Conservation (phyloP, 2,329 filamentous ascomycete species). For the Boeremia exigua region DNA sequence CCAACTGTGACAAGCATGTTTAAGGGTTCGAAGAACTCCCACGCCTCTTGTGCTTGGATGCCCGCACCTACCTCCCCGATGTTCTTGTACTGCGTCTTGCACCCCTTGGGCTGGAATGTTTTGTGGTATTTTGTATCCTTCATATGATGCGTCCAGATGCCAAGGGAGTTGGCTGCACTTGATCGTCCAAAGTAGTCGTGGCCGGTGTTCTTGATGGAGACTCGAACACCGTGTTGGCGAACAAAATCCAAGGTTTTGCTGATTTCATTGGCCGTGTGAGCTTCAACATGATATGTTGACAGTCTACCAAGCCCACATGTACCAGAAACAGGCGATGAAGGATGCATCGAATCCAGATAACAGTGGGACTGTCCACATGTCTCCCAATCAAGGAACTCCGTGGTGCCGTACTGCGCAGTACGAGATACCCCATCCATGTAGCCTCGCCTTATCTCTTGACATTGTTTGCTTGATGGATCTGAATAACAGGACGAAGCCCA, state of each 20-base stretch:
- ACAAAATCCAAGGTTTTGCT: slow-evolving; percentile 38
- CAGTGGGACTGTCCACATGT: slow-evolving; percentile 40
- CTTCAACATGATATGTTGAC: slow-evolving; percentile 43
- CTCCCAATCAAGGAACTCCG: slow-evolving; percentile 47
- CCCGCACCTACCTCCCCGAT: slow-evolving; percentile 45
- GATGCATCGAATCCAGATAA: slow-evolving; percentile 35
- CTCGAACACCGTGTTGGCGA: slow-evolving; percentile 38
- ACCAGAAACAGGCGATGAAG: slow-evolving; percentile 32
- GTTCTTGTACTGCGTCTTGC: slow-evolving; percentile 36
- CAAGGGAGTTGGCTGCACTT: slow-evolving; percentile 42
- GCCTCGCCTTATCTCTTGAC: slow-evolving; percentile 24
- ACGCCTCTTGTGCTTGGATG: slow-evolving; percentile 44
- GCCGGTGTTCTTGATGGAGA: slow-evolving; percentile 47
- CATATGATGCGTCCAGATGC: slow-evolving; percentile 46
- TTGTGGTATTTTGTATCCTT: slow-evolving; percentile 38
- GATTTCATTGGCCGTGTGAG: slow-evolving; percentile 33
- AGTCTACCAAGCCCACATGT: slow-evolving; percentile 42
- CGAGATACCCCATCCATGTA: slow-evolving; percentile 38
- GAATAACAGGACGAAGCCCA: slow-evolving; percentile 43
- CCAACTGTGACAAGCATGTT: slow-evolving; percentile 46
- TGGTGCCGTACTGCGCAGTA: slow-evolving; percentile 40
- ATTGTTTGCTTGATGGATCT: slow-evolving; percentile 26
- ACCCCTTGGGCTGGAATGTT: slow-evolving; percentile 32
- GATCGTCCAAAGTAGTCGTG: slow-evolving; percentile 47
- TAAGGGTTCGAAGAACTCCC: slow-evolving; percentile 43